These are phyloP conservation scores for Camelina laxa DNA, from an alignment of 345 rosid genomes.

Conservation along the genomic window DNA sequence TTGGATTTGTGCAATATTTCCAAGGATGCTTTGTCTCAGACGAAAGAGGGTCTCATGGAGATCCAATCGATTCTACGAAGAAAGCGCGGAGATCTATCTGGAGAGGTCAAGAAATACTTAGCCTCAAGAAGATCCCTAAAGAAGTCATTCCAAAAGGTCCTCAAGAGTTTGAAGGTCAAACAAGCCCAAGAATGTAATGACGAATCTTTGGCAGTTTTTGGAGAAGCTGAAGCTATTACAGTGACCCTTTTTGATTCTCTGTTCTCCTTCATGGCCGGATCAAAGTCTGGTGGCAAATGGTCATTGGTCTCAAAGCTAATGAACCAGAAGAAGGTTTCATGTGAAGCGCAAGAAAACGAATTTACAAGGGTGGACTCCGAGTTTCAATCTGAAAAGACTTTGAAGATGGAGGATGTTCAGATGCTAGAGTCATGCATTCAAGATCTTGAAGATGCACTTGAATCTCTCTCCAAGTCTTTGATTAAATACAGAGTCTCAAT, in stretches of 20 bases:
- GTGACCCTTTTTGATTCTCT: conserved; percentile 37
- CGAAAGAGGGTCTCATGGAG: conserved; percentile 41
- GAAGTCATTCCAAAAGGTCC: conserved; percentile 38
- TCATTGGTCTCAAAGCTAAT: conserved; percentile 42
- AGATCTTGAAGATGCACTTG: conserved; percentile 51
- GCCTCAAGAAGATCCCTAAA: conserved; percentile 36
- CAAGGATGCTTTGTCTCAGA: conserved; percentile 48
- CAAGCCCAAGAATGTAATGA: conserved; percentile 2
- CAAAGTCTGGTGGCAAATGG: conserved; percentile 39
- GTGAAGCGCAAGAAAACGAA: conserved; percentile 27
- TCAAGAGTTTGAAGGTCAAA: conserved; percentile 29
- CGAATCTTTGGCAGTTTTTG: conserved; percentile 27
- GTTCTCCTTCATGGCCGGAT: conserved; percentile 38
- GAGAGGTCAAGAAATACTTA: conserved; percentile 44
- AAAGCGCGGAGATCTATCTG: conserved; percentile 23
- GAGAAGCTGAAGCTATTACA: conserved; percentile 43
- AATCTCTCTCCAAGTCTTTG: conserved; percentile 43
- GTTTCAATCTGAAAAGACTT: conserved; percentile 24
- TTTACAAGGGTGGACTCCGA: conserved; percentile 40
- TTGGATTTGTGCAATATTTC: conserved; percentile 45
- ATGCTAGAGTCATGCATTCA: conserved; percentile 48
- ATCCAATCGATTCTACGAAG: conserved; percentile 46
- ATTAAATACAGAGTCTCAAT: conserved; percentile 57
- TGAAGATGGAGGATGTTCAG: conserved; percentile 39
- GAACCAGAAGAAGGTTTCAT: conserved; percentile 14